These are phyloP conservation scores for Arabis hirsuta DNA, from an alignment of 345 rosid genomes.

Conservation along the genomic window DNA sequence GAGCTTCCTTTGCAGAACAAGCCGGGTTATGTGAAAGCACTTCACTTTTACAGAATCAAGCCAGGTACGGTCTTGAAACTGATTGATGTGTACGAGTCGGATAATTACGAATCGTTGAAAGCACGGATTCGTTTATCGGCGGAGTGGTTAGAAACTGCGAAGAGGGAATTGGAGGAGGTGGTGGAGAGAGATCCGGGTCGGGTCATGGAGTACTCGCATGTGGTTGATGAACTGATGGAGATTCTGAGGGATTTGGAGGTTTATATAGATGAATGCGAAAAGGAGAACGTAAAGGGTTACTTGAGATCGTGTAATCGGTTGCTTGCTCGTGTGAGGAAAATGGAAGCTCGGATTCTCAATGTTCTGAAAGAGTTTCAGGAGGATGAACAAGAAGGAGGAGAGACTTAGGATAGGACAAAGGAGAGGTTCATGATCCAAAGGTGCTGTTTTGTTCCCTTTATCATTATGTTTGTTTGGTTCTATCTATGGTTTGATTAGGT, in stretches of 20 bases:
- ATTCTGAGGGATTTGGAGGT: constrained; percentile 42
- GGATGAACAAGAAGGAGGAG: not conserved
- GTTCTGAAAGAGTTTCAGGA: constrained; percentile 33
- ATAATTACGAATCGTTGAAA: constrained; percentile 38
- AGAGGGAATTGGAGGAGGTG: constrained; percentile 33
- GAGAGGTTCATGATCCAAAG: not conserved
- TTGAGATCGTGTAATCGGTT: constrained; percentile 39
- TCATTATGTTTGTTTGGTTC: not conserved
- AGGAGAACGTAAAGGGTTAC: constrained; percentile 39
- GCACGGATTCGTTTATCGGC: constrained; percentile 39
- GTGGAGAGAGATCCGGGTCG: constrained; percentile 40
- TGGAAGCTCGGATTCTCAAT: constrained; percentile 46
- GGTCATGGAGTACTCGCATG: constrained; percentile 41
- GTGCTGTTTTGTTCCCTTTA: not conserved
- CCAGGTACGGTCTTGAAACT: constrained; percentile 35
- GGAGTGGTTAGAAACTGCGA: constrained; percentile 34
- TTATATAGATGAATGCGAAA: constrained; percentile 39
- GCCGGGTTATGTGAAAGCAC: constrained; percentile 28
- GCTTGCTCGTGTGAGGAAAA: constrained; percentile 45
- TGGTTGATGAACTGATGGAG: constrained; percentile 40
- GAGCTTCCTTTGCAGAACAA: constrained; percentile 40
- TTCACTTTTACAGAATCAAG: constrained; percentile 36
- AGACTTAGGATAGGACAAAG: not conserved
- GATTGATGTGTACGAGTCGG: constrained; percentile 17
- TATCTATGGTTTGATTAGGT: too few relatives aligned